phyloP scores from a whole-genome alignment of 345 rosid species.

The Hibiscus syriacus region DNA sequence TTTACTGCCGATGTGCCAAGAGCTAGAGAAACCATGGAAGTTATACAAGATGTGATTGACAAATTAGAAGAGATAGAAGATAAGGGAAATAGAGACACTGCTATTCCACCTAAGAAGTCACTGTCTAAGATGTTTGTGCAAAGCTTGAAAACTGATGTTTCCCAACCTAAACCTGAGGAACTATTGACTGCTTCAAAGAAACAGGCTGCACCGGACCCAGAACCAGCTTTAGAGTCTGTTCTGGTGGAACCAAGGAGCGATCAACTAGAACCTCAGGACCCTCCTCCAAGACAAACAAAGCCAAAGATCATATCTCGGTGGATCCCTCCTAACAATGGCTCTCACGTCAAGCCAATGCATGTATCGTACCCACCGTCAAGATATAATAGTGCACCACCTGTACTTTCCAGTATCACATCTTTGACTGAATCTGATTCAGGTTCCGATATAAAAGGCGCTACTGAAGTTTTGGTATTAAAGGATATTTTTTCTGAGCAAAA shows the following conservation, averaged over 20 bases:
- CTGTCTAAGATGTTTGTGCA: conserved; percentile 30
- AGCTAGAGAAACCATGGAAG: conserved; percentile 29
- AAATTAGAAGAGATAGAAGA: conserved; percentile 34
- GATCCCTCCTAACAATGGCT: conserved; percentile 84
- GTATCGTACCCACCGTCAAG: conserved; percentile 74
- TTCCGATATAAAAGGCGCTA: conserved; percentile 24
- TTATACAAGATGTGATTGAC: conserved; percentile 27
- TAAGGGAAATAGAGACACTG: conserved; percentile 34
- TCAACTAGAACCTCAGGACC: conserved; percentile 48
- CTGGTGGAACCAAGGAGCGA: conserved; percentile 47
- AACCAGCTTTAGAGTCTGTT: conserved; percentile 41
- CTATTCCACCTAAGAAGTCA: conserved; percentile 21
- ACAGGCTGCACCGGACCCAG: conserved; percentile 33
- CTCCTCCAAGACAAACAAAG: conserved; percentile 61
- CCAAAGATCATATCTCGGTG: conserved; percentile 69
- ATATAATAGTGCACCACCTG: conserved; percentile 77
- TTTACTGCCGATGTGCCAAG: conserved; percentile 28
- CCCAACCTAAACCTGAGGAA: conserved; percentile 47
- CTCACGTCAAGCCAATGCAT: conserved; percentile 66
- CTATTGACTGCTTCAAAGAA: conserved; percentile 40
- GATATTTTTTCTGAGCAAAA: conserved; percentile 21
- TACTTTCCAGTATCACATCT: conserved; percentile 43
- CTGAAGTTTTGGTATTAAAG: conserved; percentile 29
- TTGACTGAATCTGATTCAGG: conserved; percentile 40
- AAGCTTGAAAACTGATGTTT: conserved; percentile 27